Conservation (phyloP, 305 asterid genomes). For the Solanum chacoense region DNA sequence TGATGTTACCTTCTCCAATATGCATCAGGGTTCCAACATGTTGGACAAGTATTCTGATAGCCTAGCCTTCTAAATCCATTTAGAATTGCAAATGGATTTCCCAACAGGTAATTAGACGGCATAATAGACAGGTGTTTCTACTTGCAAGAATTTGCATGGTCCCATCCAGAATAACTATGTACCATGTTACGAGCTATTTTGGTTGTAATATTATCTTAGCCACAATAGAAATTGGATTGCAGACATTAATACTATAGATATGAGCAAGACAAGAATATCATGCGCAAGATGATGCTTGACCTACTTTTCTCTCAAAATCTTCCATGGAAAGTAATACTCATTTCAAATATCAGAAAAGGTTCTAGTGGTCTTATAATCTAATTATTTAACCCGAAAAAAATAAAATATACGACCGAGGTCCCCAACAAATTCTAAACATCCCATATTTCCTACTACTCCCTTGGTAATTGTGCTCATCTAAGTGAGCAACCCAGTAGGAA, state of each 20-base stretch:
- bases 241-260: background rate
- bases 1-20: background rate
- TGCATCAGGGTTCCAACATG: background rate
- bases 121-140: background rate
- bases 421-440: background rate
- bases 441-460: background rate
- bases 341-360: background rate
- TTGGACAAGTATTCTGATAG: background rate
- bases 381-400: background rate
- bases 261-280: background rate
- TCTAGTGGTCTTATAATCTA: background rate
- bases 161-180: background rate
- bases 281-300: background rate
- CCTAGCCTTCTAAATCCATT: background rate
- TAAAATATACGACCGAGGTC: background rate
- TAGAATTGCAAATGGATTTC: background rate
- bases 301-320: background rate
- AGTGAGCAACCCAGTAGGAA: background rate
- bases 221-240: background rate
- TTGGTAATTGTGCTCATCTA: background rate
- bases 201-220: too few species aligned
- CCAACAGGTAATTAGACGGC: background rate
- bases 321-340: background rate
- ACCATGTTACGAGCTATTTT: background rate
- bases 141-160: background rate